Conservation (phyloP, 257 asterid species). For the Plantago ovata region DNA sequence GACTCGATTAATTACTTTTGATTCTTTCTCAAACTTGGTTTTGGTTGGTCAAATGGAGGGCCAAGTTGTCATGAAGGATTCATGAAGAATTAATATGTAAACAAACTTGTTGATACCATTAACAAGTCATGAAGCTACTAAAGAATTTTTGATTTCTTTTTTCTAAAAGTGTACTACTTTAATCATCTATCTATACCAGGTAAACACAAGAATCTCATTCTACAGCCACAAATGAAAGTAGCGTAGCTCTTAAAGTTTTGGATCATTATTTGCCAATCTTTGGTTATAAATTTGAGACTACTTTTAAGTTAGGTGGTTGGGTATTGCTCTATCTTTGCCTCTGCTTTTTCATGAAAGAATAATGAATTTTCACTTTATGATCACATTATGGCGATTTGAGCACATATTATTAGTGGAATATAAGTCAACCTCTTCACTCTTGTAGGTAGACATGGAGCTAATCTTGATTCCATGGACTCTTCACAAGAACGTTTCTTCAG, state of each 20-base stretch:
- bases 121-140: background rate
- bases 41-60: too few species aligned
- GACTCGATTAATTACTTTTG: too few species aligned
- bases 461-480: background rate
- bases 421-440: background rate
- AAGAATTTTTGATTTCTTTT: background rate
- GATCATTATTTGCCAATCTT: conserved; percentile 12
- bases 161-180: conserved; percentile 1
- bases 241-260: background rate
- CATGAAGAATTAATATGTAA: too few species aligned
- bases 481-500: background rate
- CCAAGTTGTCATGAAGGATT: too few species aligned
- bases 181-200: conserved; percentile 13
- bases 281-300: conserved; percentile 11
- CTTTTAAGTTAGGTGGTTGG: conserved; percentile 14
- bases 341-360: conserved; percentile 13
- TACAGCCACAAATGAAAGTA: conserved; percentile 13
- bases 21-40: too few species aligned
- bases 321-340: conserved; percentile 16
- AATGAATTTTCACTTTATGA: conserved; percentile 13
- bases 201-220: conserved; percentile 29
- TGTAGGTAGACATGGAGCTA: background rate
- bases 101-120: background rate
- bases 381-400: conserved; percentile 10
- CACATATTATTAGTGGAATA: background rate